These are phyloP conservation scores for Neurospora sp. DNA, from an alignment of 495 filamentous ascomycete genomes.

Conservation along the genomic window DNA sequence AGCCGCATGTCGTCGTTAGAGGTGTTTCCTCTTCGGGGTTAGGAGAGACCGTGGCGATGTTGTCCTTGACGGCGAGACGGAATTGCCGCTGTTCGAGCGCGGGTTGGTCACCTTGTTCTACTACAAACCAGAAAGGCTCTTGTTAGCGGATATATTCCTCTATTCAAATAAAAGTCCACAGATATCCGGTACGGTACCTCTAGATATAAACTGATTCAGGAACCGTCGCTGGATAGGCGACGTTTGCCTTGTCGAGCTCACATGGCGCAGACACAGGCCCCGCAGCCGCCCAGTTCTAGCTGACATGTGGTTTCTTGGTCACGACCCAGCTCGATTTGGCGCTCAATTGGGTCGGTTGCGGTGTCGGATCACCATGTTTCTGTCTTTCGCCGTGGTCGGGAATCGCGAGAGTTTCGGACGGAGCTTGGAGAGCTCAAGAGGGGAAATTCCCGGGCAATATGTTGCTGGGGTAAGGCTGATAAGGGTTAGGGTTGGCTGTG, in stretches of 20 bases:
- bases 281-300: slow-evolving; percentile 11
- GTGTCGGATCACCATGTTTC: neutral
- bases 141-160: neutral
- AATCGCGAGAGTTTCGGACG: neutral
- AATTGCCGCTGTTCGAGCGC: slow-evolving; percentile 5
- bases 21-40: slow-evolving; percentile 11
- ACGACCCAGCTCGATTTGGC: neutral
- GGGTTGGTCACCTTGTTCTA: neutral
- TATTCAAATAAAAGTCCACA: neutral
- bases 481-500: neutral
- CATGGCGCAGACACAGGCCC: slow-evolving; percentile 14
- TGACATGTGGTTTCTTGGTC: slow-evolving; percentile 10
- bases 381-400: neutral
- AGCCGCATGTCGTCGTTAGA: slow-evolving; percentile 72
- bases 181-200: slow-evolving; percentile 2
- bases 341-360: slow-evolving; percentile 6
- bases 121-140: neutral
- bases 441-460: neutral
- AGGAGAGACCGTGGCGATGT: slow-evolving; percentile 57
- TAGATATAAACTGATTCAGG: slow-evolving; percentile 22
- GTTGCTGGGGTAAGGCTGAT: neutral
- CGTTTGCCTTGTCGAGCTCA: slow-evolving; percentile 1
- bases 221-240: slow-evolving; percentile 14
- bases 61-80: slow-evolving; percentile 74
- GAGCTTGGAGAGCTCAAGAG: neutral